These are phyloP conservation scores for Stephania japonica DNA, from an alignment of 164 flowering plant genomes.

Conservation along the genomic window DNA sequence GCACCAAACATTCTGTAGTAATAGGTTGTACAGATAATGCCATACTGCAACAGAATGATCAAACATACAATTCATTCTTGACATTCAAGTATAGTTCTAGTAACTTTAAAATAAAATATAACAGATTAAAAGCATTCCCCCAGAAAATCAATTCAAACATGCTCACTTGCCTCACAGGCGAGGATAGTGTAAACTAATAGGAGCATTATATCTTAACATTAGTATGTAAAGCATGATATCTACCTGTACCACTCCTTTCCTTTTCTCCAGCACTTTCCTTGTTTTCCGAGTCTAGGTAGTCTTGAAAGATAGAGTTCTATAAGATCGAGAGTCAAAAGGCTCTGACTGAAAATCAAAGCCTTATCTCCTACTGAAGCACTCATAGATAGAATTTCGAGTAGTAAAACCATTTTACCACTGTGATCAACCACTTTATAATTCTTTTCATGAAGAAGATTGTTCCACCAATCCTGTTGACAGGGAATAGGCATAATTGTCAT, in stretches of 20 bases:
- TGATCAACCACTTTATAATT: conserved; percentile 57
- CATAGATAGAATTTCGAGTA: conserved; percentile 76
- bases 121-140: not conserved
- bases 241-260: conserved; percentile 99
- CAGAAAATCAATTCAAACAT: not conserved
- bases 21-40: not conserved
- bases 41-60: not conserved
- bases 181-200: not conserved
- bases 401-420: conserved; percentile 96
- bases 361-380: conserved; percentile 76
- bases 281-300: conserved; percentile 50
- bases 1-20: not conserved
- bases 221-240: conserved; percentile 13
- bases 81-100: not conserved
- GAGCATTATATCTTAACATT: not conserved
- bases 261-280: conserved; percentile 74
- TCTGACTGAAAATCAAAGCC: conserved; percentile 90
- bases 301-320: conserved; percentile 78
- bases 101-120: no score
- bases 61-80: not conserved
- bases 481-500: not conserved
- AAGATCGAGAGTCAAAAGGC: conserved; percentile 84
- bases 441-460: conserved; percentile 57
- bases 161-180: not conserved
- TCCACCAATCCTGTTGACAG: conserved; percentile 82